These are phyloP conservation scores for Antitrichia curtipendula DNA, from an alignment of 225 moss, liverwort and hornwort genomes.

Conservation along the genomic window DNA sequence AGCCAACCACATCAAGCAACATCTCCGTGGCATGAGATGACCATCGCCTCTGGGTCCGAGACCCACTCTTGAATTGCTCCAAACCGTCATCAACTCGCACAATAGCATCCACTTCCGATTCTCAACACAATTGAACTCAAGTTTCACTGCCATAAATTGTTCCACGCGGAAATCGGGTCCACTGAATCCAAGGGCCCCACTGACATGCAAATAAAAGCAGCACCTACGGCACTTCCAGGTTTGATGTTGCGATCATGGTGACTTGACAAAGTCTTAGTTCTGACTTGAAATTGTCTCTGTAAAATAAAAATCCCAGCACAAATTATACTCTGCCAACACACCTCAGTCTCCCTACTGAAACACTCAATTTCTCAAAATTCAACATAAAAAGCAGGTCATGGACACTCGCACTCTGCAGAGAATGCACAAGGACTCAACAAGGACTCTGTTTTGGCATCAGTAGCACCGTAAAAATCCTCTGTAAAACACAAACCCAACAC, in stretches of 20 bases:
- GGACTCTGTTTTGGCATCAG: not conserved
- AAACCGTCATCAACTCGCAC: slow-evolving; percentile 6
- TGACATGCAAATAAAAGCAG: not conserved
- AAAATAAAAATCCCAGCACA: not conserved
- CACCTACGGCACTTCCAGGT: not conserved
- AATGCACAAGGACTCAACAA: not conserved
- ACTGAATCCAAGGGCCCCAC: not conserved
- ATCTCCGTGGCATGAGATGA: slow-evolving; percentile 24
- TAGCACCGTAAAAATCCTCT: not conserved
- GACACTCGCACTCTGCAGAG: not conserved
- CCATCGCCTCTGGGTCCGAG: not conserved
- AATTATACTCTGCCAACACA: not conserved
- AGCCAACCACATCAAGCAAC: slow-evolving; percentile 14
- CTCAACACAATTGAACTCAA: not conserved
- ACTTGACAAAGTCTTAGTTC: not conserved
- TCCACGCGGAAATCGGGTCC: not conserved
- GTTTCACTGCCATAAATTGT: not conserved
- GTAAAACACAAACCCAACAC: not conserved
- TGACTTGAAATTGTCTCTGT: not conserved
- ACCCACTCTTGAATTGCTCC: not conserved
- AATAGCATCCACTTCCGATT: not conserved
- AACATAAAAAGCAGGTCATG: not conserved
- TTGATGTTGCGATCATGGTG: not conserved
- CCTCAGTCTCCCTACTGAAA: not conserved
- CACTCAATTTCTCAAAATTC: not conserved